These are phyloP conservation scores for Epichloe sibirici DNA, from an alignment of 2,329 filamentous ascomycete species.

Conservation along the genomic window DNA sequence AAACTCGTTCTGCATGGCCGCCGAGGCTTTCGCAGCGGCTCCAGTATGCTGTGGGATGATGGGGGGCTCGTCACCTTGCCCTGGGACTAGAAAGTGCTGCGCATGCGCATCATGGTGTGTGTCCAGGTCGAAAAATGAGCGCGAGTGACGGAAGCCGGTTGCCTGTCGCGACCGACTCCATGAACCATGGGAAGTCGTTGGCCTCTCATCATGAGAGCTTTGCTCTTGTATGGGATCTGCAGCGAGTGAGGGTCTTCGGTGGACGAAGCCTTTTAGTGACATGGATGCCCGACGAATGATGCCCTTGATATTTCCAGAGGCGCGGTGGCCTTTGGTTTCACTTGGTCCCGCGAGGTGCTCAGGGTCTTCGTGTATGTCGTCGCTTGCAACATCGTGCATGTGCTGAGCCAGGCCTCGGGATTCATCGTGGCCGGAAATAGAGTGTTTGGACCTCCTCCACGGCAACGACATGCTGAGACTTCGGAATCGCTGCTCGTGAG, in stretches of 20 bases:
- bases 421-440: conserved; percentile 24
- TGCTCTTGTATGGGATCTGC: conserved; percentile 19
- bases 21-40: conserved; percentile 48
- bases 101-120: conserved; percentile 13
- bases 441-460: conserved; percentile 36
- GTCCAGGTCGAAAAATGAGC: conserved; percentile 32
- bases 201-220: conserved; percentile 18
- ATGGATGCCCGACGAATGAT: conserved; percentile 44
- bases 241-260: conserved; percentile 32
- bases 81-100: conserved; percentile 31
- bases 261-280: conserved; percentile 40
- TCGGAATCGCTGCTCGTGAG: conserved; percentile 28
- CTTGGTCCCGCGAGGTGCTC: conserved; percentile 12
- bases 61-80: conserved; percentile 41
- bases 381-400: conserved; percentile 20
- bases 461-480: conserved; percentile 39
- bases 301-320: conserved; percentile 30
- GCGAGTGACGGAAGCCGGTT: conserved; percentile 36
- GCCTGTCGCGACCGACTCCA: conserved; percentile 42
- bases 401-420: conserved; percentile 16
- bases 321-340: conserved; percentile 15
- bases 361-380: conserved; percentile 17
- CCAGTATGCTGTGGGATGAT: conserved; percentile 48
- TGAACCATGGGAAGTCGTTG: conserved; percentile 35
- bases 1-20: conserved; percentile 45